These are phyloP conservation scores for Chionographis japonica DNA, from an alignment of 106 monocot genomes.

Conservation along the genomic window DNA sequence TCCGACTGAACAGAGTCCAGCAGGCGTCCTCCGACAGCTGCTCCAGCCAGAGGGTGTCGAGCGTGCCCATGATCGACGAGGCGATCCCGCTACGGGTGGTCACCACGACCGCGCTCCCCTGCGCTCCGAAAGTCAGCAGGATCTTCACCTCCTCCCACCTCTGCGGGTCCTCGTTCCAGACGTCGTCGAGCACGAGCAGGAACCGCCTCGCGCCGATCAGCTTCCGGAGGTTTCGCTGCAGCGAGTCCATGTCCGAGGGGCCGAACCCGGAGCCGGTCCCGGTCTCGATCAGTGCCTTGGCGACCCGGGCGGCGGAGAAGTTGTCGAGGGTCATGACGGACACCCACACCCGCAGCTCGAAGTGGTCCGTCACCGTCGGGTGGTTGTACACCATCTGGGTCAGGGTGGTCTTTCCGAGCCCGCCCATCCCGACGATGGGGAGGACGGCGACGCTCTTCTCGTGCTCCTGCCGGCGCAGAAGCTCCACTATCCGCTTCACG, in stretches of 20 bases:
- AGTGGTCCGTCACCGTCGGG: not conserved
- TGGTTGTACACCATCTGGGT: conserved; percentile 15
- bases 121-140: not conserved
- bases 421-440: conserved; percentile 17
- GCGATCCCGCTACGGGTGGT: conserved; percentile 1
- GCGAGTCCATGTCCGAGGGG: not conserved
- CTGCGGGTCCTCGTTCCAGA: not conserved
- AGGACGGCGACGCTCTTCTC: not conserved
- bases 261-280: not conserved
- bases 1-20: not conserved
- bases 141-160: conserved; percentile 1
- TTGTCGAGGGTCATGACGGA: not conserved
- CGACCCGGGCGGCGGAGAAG: not conserved
- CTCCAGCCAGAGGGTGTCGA: not conserved
- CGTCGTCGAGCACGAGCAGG: conserved; percentile 11
- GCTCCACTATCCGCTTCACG: not conserved
- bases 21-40: not conserved
- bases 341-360: not conserved
- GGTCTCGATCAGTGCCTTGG: not conserved
- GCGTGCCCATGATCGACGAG: not conserved
- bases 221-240: not conserved
- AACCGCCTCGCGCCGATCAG: not conserved
- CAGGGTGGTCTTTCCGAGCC: conserved; percentile 13
- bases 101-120: conserved; percentile 1
- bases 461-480: not conserved